Percentiles rank a stretch among this genome's conserved stretches.
Conservation (phyloP, 2,329 filamentous ascomycete genomes). For the Phialemonium atrogriseum region DNA sequence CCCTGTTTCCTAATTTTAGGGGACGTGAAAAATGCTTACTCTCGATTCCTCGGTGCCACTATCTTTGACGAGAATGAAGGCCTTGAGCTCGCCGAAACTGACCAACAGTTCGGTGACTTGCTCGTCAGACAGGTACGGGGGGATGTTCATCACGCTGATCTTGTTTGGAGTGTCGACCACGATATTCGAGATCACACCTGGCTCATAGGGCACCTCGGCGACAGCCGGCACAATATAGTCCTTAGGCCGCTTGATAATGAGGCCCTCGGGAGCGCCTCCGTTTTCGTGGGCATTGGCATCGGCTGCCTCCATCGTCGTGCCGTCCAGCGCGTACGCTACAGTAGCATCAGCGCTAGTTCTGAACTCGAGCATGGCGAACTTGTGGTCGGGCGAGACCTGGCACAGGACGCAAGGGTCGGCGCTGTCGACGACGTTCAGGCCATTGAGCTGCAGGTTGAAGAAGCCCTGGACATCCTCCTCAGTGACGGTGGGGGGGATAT, state of each 20-base stretch:
- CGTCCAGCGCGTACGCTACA: conserved; percentile 81
- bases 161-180: conserved; percentile 94
- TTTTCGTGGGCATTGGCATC: conserved; percentile 49
- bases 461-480: conserved; percentile 74
- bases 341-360: conserved; percentile 82
- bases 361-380: conserved; percentile 87
- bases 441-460: conserved; percentile 95
- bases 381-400: conserved; percentile 69
- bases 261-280: conserved; percentile 43
- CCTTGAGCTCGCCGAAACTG: conserved; percentile 87
- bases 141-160: conserved; percentile 85
- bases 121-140: conserved; percentile 78
- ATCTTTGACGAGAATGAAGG: conserved; percentile 86
- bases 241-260: conserved; percentile 80
- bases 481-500: conserved; percentile 63
- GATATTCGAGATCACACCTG: conserved; percentile 63
- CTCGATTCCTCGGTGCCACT: conserved; percentile 75
- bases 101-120: conserved; percentile 85
- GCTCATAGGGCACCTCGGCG: conserved; percentile 65
- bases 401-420: conserved; percentile 78
- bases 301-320: conserved; percentile 76
- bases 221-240: conserved; percentile 90
- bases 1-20: not conserved
- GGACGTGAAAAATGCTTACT: conserved; percentile 41
- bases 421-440: conserved; percentile 82